phyloP scores from a whole-genome alignment of 2,329 filamentous ascomycete species.

The Akanthomyces lecanii region DNA sequence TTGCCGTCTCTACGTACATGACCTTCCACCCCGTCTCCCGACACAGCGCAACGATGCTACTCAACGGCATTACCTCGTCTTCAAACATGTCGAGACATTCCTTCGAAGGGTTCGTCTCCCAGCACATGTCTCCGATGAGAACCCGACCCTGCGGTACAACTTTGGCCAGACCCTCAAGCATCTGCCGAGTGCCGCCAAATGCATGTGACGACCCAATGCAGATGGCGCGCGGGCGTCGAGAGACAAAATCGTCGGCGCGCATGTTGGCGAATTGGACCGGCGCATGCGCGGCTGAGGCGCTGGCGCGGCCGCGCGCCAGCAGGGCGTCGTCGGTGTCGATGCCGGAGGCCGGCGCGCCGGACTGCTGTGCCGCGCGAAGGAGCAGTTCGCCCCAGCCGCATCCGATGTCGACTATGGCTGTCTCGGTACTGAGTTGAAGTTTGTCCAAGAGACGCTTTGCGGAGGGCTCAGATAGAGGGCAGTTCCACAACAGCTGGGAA shows the following conservation, averaged over 20 bases:
- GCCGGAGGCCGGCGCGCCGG: slow-evolving; percentile 4
- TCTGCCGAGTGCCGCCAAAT: slow-evolving; percentile 17
- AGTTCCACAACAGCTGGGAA: slow-evolving; percentile 10
- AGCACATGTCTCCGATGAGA: slow-evolving; percentile 20
- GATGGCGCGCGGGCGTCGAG: slow-evolving; percentile 15
- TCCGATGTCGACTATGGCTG: slow-evolving; percentile 17
- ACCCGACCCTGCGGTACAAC: slow-evolving; percentile 17
- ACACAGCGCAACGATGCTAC: slow-evolving; percentile 10
- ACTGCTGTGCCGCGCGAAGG: slow-evolving; percentile 7
- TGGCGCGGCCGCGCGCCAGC: slow-evolving; percentile 8
- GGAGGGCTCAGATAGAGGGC: background rate
- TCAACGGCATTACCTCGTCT: slow-evolving; percentile 12
- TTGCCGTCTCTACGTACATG: slow-evolving; percentile 17
- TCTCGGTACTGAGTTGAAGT: background rate
- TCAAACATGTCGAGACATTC: slow-evolving; percentile 10
- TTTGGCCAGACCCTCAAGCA: slow-evolving; percentile 14
- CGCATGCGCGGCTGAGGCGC: background rate
- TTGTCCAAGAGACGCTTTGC: background rate
- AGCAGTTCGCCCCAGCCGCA: slow-evolving; percentile 22
- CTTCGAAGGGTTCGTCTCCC: slow-evolving; percentile 9
- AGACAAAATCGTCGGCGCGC: background rate
- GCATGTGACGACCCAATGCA: slow-evolving; percentile 21
- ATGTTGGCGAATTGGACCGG: slow-evolving; percentile 5
- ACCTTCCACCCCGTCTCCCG: slow-evolving; percentile 19
- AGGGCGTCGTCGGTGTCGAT: slow-evolving; percentile 17